Conservation (phyloP, 768 basidiomycete genomes). For the Crassisporium funariophilum region DNA sequence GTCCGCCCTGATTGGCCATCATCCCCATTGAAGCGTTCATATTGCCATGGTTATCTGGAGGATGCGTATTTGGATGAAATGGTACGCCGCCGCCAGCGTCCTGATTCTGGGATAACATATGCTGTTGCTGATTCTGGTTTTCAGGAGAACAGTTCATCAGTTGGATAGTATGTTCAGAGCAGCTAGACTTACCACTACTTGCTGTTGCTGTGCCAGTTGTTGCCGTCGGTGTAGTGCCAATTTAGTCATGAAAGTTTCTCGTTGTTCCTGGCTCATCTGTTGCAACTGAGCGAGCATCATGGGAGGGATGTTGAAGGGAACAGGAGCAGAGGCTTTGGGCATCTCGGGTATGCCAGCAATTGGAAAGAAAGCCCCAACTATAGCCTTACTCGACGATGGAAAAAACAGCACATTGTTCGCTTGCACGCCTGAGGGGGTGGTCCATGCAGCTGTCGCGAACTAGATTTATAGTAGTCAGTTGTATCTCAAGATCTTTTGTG, state of each 20-base stretch:
- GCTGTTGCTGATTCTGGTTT: conserved; percentile 19
- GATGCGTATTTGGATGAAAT: conserved; percentile 5
- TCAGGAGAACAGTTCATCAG: conserved; percentile 3
- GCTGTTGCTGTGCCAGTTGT: conserved; percentile 25
- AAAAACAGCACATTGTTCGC: conserved; percentile 53
- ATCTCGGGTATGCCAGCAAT: conserved; percentile 53
- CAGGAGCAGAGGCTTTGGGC: conserved; percentile 29
- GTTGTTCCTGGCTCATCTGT: conserved; percentile 28
- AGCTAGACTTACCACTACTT: no score
- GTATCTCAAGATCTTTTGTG: neutral
- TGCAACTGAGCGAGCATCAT: conserved; percentile 21
- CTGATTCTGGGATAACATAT: conserved; percentile 10
- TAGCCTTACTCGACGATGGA: conserved; percentile 26
- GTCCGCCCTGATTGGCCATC: conserved; percentile 13
- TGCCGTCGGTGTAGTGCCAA: conserved; percentile 14
- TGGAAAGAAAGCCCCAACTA: conserved; percentile 55
- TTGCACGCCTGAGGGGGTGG: conserved; percentile 40
- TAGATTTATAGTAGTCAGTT: conserved; percentile 18
- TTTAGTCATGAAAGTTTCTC: conserved; percentile 19
- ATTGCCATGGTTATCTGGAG: conserved; percentile 12
- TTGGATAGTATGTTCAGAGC: neutral
- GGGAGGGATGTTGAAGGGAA: conserved; percentile 12
- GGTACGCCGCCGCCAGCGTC: conserved; percentile 2
- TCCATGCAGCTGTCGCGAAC: conserved; percentile 59
- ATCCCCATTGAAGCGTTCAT: conserved; percentile 18